phyloP scores from a whole-genome alignment of 2,329 filamentous ascomycete genomes.

The Ascosphaera pollenicola region DNA sequence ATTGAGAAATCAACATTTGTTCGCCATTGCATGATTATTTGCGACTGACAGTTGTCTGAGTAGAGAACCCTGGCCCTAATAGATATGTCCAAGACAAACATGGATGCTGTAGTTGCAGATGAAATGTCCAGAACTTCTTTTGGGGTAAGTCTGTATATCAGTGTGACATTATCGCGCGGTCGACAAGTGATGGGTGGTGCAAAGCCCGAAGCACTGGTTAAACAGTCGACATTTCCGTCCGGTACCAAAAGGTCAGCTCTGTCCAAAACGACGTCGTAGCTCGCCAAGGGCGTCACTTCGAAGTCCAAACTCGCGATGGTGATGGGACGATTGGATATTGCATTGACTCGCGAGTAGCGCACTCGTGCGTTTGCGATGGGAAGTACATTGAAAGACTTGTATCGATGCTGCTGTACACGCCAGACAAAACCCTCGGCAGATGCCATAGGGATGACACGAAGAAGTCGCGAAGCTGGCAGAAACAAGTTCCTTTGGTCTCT shows the following conservation, averaged over 20 bases:
- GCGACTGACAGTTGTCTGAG: conserved; percentile 19
- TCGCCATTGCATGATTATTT: conserved; percentile 26
- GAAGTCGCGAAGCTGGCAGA: conserved; percentile 34
- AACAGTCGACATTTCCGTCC: conserved; percentile 24
- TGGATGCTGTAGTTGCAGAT: conserved; percentile 15
- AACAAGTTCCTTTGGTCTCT: conserved; percentile 21
- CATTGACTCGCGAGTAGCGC: conserved; percentile 28
- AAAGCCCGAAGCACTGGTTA: conserved; percentile 16
- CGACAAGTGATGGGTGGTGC: conserved; percentile 20
- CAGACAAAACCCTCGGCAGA: conserved; percentile 26
- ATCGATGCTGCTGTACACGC: conserved; percentile 30
- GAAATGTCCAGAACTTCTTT: conserved; percentile 10
- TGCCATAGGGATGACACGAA: conserved; percentile 31
- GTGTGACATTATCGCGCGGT: conserved; percentile 33
- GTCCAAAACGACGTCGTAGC: conserved; percentile 27
- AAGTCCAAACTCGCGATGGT: conserved; percentile 32
- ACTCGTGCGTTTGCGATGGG: conserved; percentile 34
- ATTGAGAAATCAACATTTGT: conserved; percentile 27
- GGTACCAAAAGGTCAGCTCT: conserved; percentile 24
- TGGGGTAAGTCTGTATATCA: conserved; percentile 31
- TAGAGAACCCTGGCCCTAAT: conserved; percentile 22
- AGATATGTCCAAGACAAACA: conserved; percentile 24
- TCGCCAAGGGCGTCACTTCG: conserved; percentile 30
- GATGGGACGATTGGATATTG: conserved; percentile 21
- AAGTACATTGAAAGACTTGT: conserved; percentile 30